Conservation (phyloP, 345 rosid genomes). For the Citrus sp. region DNA sequence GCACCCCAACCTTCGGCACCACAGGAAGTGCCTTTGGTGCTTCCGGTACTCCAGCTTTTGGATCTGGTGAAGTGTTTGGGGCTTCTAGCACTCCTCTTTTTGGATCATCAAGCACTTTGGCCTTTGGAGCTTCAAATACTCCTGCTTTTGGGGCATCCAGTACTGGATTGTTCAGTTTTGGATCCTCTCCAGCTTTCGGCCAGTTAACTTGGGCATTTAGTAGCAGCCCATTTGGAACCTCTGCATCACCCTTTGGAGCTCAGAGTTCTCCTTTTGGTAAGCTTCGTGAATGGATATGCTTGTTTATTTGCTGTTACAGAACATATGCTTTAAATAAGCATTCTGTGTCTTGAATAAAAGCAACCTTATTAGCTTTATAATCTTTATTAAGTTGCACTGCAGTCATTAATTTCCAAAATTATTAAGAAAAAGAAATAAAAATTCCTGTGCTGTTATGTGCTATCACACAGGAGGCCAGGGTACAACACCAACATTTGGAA, state of each 20-base stretch:
- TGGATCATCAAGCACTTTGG: conserved; percentile 33
- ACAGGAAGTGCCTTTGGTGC: conserved; percentile 37
- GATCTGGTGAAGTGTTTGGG: conserved; percentile 40
- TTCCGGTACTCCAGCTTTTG: conserved; percentile 43
- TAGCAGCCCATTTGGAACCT: conserved; percentile 59
- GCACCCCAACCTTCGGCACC: conserved; percentile 39
- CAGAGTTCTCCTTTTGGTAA: conserved; percentile 68
- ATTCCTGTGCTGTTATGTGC: conserved; percentile 6
- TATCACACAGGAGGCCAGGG: conserved; percentile 55
- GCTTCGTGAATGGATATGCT: conserved; percentile 14
- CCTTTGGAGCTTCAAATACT: conserved; percentile 44
- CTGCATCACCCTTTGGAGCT: conserved; percentile 55
- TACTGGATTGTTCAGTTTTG: conserved; percentile 55
- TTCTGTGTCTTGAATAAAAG: not conserved
- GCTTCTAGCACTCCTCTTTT: conserved; percentile 38
- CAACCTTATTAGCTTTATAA: not conserved
- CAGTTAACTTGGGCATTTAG: conserved; percentile 73
- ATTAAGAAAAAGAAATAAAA: not conserved
- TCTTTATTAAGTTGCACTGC: not conserved
- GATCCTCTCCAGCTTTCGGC: conserved; percentile 66
- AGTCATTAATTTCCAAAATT: not conserved
- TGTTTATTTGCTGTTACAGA: not conserved
- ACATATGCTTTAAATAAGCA: not conserved
- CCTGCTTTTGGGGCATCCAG: conserved; percentile 61
- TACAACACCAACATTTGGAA: conserved; percentile 68